Percentiles rank a stretch among this genome's conserved stretches.
These are phyloP conservation scores for Pulveroboletus sp. DNA, from an alignment of 768 basidiomycete genomes.

Conservation along the genomic window DNA sequence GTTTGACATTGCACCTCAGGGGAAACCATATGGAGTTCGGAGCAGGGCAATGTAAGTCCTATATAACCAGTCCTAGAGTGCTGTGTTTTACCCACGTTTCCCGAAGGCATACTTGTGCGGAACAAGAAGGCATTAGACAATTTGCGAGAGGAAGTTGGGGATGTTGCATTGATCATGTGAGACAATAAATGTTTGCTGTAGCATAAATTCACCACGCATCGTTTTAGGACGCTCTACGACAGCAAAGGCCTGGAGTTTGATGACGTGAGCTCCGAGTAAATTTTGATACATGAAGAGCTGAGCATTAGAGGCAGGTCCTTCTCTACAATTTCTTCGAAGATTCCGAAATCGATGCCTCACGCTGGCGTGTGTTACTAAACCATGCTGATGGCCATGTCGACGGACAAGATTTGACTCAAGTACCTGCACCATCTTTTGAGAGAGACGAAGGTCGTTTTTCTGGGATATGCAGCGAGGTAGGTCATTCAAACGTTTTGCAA, in stretches of 20 bases:
- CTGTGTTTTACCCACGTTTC: not conserved
- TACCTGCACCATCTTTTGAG: constrained; percentile 42
- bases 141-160: constrained; percentile 49
- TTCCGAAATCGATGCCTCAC: constrained; percentile 45
- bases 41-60: constrained; percentile 54
- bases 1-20: constrained; percentile 28
- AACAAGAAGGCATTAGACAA: constrained; percentile 48
- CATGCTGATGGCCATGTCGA: constrained; percentile 27
- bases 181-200: constrained; percentile 7
- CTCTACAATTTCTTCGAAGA: constrained; percentile 74
- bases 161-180: constrained; percentile 58
- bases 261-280: constrained; percentile 8
- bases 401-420: constrained; percentile 5
- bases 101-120: constrained; percentile 64
- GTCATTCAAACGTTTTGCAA: not conserved
- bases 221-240: constrained; percentile 29
- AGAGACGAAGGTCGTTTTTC: constrained; percentile 45
- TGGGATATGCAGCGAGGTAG: constrained; percentile 56
- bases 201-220: not conserved
- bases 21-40: constrained; percentile 55
- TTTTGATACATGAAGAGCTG: not conserved
- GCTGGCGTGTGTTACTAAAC: constrained; percentile 60
- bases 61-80: no score
- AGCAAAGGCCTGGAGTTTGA: constrained; percentile 31
- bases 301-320: constrained; percentile 46